Conservation (phyloP, 306 rosid species). For the Medicago truncatula region DNA sequence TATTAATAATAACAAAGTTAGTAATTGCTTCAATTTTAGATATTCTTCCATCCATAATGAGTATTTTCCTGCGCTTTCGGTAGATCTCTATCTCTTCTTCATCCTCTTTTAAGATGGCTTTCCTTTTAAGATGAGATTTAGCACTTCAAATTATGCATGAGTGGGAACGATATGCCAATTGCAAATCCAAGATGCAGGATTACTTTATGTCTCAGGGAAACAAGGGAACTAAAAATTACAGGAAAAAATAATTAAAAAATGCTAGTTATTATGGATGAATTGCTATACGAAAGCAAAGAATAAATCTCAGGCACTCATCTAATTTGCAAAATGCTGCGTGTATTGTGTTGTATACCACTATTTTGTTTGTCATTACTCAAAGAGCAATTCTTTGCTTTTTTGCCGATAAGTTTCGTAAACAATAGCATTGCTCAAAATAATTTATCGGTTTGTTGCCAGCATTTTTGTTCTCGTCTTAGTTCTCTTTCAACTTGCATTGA, state of each 20-base stretch:
- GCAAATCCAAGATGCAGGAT: constrained; percentile 1
- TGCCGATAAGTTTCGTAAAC: too few species aligned
- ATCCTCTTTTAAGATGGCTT: neutral
- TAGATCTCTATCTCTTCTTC: neutral
- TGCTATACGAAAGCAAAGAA: too few species aligned
- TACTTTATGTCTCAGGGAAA: neutral
- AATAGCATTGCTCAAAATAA: too few species aligned
- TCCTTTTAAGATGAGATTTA: neutral
- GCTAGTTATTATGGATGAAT: too few species aligned
- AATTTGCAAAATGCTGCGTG: too few species aligned
- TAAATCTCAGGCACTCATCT: too few species aligned
- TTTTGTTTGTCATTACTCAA: too few species aligned
- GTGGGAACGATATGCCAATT: constrained; percentile 9
- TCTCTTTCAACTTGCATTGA: neutral
- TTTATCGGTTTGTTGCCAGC: neutral
- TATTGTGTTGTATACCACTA: too few species aligned
- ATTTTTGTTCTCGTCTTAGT: neutral
- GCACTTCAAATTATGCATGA: neutral
- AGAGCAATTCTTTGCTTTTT: too few species aligned
- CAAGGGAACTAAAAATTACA: neutral
- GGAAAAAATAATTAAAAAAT: neutral
- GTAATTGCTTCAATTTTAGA: constrained; percentile 21
- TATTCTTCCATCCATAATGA: constrained; percentile 19
- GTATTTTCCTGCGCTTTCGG: constrained; percentile 13
- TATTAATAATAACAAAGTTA: constrained; percentile 37